phyloP scores from a whole-genome alignment of 805 yeast genomes.

The Kuraishia capsulata region DNA sequence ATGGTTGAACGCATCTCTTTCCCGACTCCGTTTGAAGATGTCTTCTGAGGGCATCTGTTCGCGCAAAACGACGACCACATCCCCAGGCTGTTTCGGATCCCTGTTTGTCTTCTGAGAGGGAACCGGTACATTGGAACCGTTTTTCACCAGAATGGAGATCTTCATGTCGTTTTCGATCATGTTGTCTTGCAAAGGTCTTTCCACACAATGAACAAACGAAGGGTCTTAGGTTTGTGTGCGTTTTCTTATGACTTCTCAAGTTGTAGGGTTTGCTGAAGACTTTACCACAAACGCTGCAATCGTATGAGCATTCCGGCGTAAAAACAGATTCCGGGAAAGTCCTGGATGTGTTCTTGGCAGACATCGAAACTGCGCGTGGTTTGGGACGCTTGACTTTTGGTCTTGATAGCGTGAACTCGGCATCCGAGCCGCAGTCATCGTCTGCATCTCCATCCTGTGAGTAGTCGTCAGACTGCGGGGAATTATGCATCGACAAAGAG shows the following conservation, averaged over 20 bases:
- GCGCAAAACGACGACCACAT: conserved; percentile 69
- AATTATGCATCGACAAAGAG: no score
- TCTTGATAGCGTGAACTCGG: no score
- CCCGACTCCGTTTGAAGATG: conserved; percentile 79
- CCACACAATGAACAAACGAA: conserved; percentile 67
- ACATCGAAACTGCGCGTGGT: no score
- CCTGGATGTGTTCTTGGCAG: no score
- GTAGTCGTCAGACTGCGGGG: no score
- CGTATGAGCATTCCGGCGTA: no score
- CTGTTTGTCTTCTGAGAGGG: no score
- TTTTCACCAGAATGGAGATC: conserved; percentile 71
- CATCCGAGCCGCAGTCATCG: no score
- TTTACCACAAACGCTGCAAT: conserved; percentile 79
- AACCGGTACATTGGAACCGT: conserved; percentile 63
- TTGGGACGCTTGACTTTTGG: no score
- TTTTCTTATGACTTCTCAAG: conserved; percentile 80
- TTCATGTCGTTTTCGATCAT: conserved; percentile 70
- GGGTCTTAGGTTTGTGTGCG: conserved; percentile 83
- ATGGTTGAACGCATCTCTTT: conserved; percentile 57
- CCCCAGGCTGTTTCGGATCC: conserved; percentile 63
- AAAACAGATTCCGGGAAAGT: no score
- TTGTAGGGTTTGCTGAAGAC: conserved; percentile 89
- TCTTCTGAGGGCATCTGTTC: conserved; percentile 72
- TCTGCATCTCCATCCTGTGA: no score
- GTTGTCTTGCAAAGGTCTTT: conserved; percentile 74